Percentiles rank a stretch among this genome's conserved stretches.
These are phyloP conservation scores for Parathielavia appendiculata DNA, from an alignment of 495 filamentous ascomycete genomes.

Conservation along the genomic window DNA sequence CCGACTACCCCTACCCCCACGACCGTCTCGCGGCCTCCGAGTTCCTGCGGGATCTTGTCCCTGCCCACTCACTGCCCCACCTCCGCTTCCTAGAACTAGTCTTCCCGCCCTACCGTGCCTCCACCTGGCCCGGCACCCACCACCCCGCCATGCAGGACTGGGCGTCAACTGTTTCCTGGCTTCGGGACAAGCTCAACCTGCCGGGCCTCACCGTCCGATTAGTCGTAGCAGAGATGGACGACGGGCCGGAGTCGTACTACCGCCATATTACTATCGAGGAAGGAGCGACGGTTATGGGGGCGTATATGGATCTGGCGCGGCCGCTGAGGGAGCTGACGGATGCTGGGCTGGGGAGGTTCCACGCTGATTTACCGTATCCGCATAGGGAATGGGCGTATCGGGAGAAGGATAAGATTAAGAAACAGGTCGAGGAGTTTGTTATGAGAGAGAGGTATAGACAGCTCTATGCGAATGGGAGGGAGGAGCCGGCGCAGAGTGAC, in stretches of 20 bases:
- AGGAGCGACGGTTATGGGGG: background rate
- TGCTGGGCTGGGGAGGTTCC: background rate
- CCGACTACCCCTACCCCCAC: background rate
- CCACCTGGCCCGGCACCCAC: background rate
- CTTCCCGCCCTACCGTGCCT: background rate
- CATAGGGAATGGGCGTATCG: too few species aligned
- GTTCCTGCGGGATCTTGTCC: conserved; percentile 5
- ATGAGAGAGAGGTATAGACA: background rate
- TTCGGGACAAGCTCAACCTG: background rate
- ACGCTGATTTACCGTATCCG: background rate
- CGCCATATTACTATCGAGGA: background rate
- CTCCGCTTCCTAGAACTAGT: background rate
- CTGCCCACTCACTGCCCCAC: background rate
- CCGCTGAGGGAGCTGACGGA: background rate
- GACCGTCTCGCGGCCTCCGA: background rate
- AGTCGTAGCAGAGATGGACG: background rate
- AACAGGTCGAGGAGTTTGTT: background rate
- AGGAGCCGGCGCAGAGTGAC: background rate
- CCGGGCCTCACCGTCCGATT: conserved; percentile 1
- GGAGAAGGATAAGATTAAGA: too few species aligned
- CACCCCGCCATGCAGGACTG: conserved; percentile 3
- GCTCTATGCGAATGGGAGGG: background rate
- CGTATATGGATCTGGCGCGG: background rate
- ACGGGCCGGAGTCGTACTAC: background rate
- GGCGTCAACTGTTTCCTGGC: background rate